Conservation (phyloP, 805 yeast species). For the Tetrapisispora taiwanensis region DNA sequence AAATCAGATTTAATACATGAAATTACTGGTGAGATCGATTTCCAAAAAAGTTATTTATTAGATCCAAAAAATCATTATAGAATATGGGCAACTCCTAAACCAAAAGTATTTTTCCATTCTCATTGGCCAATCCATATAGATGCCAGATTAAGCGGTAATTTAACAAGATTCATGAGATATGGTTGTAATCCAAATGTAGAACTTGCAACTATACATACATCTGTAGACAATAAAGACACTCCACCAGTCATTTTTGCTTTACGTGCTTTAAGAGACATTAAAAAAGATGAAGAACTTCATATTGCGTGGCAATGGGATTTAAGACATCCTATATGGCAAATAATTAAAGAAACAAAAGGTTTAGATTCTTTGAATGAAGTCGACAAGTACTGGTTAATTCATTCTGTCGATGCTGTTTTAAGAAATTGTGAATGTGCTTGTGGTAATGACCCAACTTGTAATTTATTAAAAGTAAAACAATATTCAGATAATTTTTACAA, state of each 20-base stretch:
- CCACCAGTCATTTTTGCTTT: conserved; percentile 46
- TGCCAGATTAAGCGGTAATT: conserved; percentile 76
- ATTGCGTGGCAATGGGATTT: conserved; percentile 86
- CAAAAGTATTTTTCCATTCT: conserved; percentile 47
- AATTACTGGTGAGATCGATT: conserved; percentile 62
- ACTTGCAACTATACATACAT: conserved; percentile 38
- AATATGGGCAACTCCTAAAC: conserved; percentile 58
- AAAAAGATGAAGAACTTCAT: conserved; percentile 60
- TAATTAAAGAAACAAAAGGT: conserved; percentile 35
- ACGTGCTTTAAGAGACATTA: conserved; percentile 45
- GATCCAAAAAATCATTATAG: conserved; percentile 71
- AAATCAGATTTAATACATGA: conserved; percentile 47
- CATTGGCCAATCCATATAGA: conserved; percentile 62
- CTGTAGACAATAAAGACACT: conserved; percentile 15
- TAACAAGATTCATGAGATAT: conserved; percentile 61
- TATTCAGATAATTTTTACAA: conserved; percentile 41
- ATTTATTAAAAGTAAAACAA: conserved; percentile 52
- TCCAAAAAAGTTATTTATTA: conserved; percentile 49
- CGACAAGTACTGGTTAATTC: conserved; percentile 46
- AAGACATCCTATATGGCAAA: conserved; percentile 58
- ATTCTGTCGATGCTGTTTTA: conserved; percentile 52
- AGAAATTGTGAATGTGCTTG: conserved; percentile 51
- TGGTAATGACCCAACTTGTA: conserved; percentile 42
- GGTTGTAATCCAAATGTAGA: conserved; percentile 71
- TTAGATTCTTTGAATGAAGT: conserved; percentile 47